Percentiles rank a stretch among this genome's conserved stretches.
These are phyloP conservation scores for Pyrenochaeta sp. DNA, from an alignment of 2,329 filamentous ascomycete genomes.

Conservation along the genomic window DNA sequence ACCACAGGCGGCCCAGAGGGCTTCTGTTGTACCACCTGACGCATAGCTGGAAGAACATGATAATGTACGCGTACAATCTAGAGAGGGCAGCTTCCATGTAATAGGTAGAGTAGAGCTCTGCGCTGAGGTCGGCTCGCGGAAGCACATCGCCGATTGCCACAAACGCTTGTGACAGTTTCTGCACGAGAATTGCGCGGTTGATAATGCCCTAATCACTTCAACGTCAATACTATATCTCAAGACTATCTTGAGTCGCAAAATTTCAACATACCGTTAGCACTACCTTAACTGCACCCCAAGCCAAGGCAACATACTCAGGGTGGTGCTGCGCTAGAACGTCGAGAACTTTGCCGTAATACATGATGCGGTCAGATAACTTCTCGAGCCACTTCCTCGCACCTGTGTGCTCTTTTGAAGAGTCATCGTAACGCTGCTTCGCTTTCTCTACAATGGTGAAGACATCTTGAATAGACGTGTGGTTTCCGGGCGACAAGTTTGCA, in stretches of 20 bases:
- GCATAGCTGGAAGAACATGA: conserved; percentile 25
- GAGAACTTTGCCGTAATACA: conserved; percentile 26
- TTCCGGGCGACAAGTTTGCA: too few species aligned
- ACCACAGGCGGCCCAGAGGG: conserved; percentile 19
- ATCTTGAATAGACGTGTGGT: too few species aligned
- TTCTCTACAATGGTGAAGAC: too few species aligned
- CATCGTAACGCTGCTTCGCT: too few species aligned
- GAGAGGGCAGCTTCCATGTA: conserved; percentile 26
- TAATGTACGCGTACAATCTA: conserved; percentile 28
- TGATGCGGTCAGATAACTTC: conserved; percentile 6
- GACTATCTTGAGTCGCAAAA: not conserved
- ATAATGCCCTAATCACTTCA: not conserved
- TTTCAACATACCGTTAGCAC: conserved; percentile 4
- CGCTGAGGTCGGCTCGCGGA: conserved; percentile 11
- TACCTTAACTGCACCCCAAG: conserved; percentile 39
- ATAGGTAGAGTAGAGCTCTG: conserved; percentile 28
- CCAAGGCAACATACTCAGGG: conserved; percentile 41
- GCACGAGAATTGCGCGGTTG: conserved; percentile 11
- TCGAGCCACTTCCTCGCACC: conserved; percentile 11
- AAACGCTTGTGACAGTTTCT: conserved; percentile 10
- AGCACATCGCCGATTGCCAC: conserved; percentile 15
- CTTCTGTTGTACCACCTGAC: conserved; percentile 37
- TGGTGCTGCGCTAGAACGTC: conserved; percentile 38
- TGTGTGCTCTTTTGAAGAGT: too few species aligned
- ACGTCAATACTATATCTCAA: not conserved